phyloP scores from a whole-genome alignment of 345 rosid genomes.

The Brassica napus region DNA sequence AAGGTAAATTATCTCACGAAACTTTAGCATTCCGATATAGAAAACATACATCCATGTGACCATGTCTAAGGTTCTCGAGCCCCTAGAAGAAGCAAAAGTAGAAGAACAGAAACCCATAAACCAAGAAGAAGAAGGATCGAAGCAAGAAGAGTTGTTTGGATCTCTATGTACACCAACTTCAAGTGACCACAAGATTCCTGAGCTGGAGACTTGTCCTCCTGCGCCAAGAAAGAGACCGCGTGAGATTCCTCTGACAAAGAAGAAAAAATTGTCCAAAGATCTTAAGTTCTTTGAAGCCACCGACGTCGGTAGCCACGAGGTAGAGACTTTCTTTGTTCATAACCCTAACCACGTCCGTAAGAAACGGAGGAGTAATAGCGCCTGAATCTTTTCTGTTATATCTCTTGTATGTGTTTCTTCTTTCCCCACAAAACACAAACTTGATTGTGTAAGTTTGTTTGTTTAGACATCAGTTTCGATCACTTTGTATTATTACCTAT shows the following conservation, averaged over 20 bases:
- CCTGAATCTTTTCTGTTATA: constrained; percentile 12
- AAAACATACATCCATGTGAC: constrained; percentile 38
- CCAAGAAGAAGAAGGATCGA: constrained; percentile 21
- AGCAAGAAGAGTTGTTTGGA: constrained; percentile 29
- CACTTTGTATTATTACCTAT: constrained; percentile 25
- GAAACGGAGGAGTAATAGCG: constrained; percentile 35
- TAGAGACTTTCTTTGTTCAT: constrained; percentile 39
- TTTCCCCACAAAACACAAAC: neutral
- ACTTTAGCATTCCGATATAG: constrained; percentile 26
- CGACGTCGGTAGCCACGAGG: constrained; percentile 38
- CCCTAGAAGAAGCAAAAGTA: constrained; percentile 24
- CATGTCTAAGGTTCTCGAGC: constrained; percentile 40
- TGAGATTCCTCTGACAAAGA: constrained; percentile 32
- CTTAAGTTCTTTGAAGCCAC: constrained; percentile 41
- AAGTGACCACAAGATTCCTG: constrained; percentile 41
- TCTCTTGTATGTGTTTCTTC: neutral
- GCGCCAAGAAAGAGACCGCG: constrained; percentile 40
- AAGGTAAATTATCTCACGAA: constrained; percentile 33
- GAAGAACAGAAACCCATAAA: constrained; percentile 18
- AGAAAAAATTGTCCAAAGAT: constrained; percentile 36
- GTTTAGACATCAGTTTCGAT: constrained; percentile 4
- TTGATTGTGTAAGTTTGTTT: constrained; percentile 17
- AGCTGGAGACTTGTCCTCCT: constrained; percentile 37
- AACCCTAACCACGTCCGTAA: constrained; percentile 24
- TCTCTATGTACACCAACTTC: constrained; percentile 39